Evolutionary conservation across 352 stramenopile species (phyloP).

Genomic region (Globisporangium echinulatum): DNA sequence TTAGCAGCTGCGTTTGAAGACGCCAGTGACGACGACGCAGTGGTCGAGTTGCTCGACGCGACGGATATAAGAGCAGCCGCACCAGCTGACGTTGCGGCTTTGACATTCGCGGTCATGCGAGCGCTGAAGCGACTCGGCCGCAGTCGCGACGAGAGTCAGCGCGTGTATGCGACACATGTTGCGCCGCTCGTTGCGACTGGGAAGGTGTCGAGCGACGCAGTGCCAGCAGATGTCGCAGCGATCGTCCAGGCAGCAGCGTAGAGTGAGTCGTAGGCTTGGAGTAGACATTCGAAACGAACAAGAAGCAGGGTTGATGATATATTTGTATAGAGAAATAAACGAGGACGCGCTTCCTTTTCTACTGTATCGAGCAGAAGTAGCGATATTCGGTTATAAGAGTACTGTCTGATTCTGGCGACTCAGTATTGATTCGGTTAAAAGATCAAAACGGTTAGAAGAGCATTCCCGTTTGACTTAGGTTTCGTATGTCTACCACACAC

Average conservation of each 20-base stretch:
- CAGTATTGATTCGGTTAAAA: too few relatives aligned
- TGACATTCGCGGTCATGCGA: constrained; percentile 20
- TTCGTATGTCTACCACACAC: too few relatives aligned
- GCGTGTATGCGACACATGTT: constrained; percentile 12
- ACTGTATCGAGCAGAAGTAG: too few relatives aligned
- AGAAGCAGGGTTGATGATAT: too few relatives aligned
- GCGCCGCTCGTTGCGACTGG: constrained; percentile 16
- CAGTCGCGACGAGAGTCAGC: constrained; percentile 14
- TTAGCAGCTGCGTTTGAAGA: constrained; percentile 23
- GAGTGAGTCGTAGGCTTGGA: too few relatives aligned
- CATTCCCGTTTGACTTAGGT: too few relatives aligned
- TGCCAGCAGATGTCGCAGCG: constrained; percentile 1
- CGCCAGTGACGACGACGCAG: constrained; percentile 21
- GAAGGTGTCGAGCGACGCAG: not conserved
- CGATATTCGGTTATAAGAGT: too few relatives aligned
- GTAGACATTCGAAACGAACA: too few relatives aligned
- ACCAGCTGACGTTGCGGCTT: constrained; percentile 18
- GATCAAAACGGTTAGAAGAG: too few relatives aligned
- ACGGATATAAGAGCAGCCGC: constrained; percentile 18
- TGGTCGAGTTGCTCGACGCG: constrained; percentile 26
- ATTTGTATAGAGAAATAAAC: too few relatives aligned
- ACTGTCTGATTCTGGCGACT: too few relatives aligned
- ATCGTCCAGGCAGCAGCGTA: not conserved
- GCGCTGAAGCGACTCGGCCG: constrained; percentile 27
- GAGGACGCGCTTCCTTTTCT: too few relatives aligned